Conservation (phyloP, 768 basidiomycete genomes). For the Fibroporia radiculosa region DNA sequence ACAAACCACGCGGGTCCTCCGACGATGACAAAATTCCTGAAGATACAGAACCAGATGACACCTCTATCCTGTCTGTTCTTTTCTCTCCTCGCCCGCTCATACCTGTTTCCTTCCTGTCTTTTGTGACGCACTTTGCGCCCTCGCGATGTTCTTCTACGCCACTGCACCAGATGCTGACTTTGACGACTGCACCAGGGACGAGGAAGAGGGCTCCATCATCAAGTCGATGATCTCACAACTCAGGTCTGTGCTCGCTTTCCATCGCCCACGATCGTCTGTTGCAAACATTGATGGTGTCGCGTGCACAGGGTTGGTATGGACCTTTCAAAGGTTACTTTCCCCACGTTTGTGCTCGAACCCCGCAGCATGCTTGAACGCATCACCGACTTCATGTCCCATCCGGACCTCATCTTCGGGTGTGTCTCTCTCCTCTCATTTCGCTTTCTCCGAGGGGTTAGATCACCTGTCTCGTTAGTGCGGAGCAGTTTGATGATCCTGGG, state of each 20-base stretch:
- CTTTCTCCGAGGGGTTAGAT: not conserved
- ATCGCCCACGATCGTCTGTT: too few relatives aligned
- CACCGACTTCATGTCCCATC: slow-evolving; percentile 99
- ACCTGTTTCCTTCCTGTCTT: slow-evolving; percentile 20
- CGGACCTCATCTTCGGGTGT: slow-evolving; percentile 93
- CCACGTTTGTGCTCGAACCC: slow-evolving; percentile 94
- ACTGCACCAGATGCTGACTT: slow-evolving; percentile 21
- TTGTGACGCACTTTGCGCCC: slow-evolving; percentile 1
- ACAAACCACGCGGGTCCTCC: slow-evolving; percentile 59
- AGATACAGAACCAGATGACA: slow-evolving; percentile 84
- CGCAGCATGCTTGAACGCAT: slow-evolving; percentile 97
- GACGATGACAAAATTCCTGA: slow-evolving; percentile 67
- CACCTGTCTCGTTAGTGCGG: slow-evolving; percentile 47
- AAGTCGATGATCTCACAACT: slow-evolving; percentile 83
- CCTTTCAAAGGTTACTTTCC: slow-evolving; percentile 88
- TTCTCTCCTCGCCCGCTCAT: too few relatives aligned
- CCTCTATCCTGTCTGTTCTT: slow-evolving; percentile 71
- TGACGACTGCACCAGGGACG: slow-evolving; percentile 54
- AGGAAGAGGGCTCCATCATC: slow-evolving; percentile 90
- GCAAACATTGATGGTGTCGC: not conserved
- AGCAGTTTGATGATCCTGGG: slow-evolving; percentile 71
- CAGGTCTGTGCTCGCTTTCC: slow-evolving; percentile 37
- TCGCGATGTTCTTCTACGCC: slow-evolving; percentile 22
- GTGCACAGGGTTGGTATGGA: slow-evolving; percentile 86
- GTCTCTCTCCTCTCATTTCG: slow-evolving; percentile 24